phyloP scores from a whole-genome alignment of 2,329 filamentous ascomycete genomes.

The Fusarium napiforme region DNA sequence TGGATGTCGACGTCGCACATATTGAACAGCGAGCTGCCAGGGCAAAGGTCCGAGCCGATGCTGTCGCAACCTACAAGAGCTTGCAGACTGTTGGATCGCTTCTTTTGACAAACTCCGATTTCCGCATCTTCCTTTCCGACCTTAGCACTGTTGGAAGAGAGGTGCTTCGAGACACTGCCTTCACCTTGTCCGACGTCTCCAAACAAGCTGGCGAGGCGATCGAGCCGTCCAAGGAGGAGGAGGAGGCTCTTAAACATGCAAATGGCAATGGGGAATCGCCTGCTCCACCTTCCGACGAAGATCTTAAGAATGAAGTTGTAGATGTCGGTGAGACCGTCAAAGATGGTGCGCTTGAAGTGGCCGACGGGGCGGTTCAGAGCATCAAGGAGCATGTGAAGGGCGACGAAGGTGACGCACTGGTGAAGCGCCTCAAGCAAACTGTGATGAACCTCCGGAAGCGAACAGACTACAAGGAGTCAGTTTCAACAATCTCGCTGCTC shows the following conservation, averaged over 20 bases:
- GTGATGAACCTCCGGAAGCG: slow-evolving; percentile 79
- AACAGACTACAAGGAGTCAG: slow-evolving; percentile 86
- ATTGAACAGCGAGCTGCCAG: slow-evolving; percentile 44
- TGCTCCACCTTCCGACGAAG: slow-evolving; percentile 64
- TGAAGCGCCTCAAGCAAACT: slow-evolving; percentile 80
- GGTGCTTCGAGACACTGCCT: slow-evolving; percentile 87
- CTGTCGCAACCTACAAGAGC: slow-evolving; percentile 72
- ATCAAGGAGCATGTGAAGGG: slow-evolving; percentile 78
- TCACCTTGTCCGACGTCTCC: slow-evolving; percentile 80
- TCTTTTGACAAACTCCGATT: slow-evolving; percentile 90
- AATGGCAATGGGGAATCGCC: slow-evolving; percentile 44
- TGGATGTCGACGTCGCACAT: slow-evolving; percentile 54
- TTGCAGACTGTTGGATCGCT: slow-evolving; percentile 84
- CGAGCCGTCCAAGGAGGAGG: slow-evolving; percentile 73
- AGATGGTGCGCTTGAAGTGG: slow-evolving; percentile 65
- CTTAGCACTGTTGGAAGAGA: slow-evolving; percentile 81
- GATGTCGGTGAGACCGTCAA: slow-evolving; percentile 65
- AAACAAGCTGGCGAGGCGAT: slow-evolving; percentile 78
- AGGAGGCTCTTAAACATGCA: slow-evolving; percentile 59
- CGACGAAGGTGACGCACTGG: slow-evolving; percentile 76
- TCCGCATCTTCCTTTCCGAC: slow-evolving; percentile 86
- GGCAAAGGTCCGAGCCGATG: slow-evolving; percentile 49
- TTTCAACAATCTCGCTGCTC: slow-evolving; percentile 79
- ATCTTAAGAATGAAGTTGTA: slow-evolving; percentile 68
- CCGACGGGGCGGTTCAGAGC: slow-evolving; percentile 73